Evolutionary conservation across 2,329 filamentous ascomycete species (phyloP), one percentile per base, ranked within the genome.

Genomic region (Alternaria brassicicola): DNA sequence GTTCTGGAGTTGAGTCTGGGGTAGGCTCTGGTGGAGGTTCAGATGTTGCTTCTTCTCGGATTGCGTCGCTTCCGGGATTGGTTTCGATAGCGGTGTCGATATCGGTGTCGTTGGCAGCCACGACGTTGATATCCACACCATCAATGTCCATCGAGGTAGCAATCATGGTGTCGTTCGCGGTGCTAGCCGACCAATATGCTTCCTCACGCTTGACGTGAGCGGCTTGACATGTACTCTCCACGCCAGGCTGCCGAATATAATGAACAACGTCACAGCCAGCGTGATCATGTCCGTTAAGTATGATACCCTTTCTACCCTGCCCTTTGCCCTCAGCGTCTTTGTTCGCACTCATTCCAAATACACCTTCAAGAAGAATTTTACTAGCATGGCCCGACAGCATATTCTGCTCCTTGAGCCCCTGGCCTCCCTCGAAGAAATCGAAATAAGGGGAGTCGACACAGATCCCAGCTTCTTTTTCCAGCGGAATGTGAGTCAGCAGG

Each of bases 211-310:
- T 53, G 6, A 71, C 39, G 1, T 52, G 46, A 3, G 66, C 54
- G 0, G 50, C 15, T 0, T 41, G 56, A 36, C 68, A 74, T 4
- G 13, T 21, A 19, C 50, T 41, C 10, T 63, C 28, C 0, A 61
- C 63, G 0, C 67, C 69, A 1, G 59, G 56, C 38, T 71, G 68
- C 4, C 62, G 58, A 4, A 69, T 71, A 70, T 85, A 94, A 80
- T 99, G 95, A 71, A 90, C 89, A 7, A 89, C 90, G 76, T 98
- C 93, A 74, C 95, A 99, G 6, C 95, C 95, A 66, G 91, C 91
- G 76, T 99, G 95, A 72, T 99, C 95, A 74, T 99, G 95, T 0
- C 95, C 95, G 47, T 93, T 97, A 36, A 99, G 79, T 25, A 99
- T 88, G 6, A 98, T 79, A 1, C 94, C 93, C 8, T 82, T 84